Conservation (phyloP, 2,329 filamentous ascomycete genomes). For the Venturia oleaginea region DNA sequence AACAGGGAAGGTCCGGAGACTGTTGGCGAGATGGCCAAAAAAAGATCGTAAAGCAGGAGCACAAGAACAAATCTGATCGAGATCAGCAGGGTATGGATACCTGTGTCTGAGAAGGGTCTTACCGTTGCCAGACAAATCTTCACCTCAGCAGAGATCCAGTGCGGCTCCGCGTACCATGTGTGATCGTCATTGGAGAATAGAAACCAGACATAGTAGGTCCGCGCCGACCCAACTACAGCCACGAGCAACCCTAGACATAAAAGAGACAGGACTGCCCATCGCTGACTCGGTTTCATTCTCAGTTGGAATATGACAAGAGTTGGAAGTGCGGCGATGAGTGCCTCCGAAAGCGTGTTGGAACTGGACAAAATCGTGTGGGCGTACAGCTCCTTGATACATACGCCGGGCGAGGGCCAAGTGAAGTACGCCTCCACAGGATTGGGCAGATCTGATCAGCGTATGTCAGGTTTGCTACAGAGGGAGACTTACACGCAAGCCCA, state of each 20-base stretch:
- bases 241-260: conserved; percentile 35
- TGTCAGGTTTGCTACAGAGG: neutral
- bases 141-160: conserved; percentile 38
- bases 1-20: neutral
- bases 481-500: neutral
- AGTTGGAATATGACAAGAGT: conserved; percentile 36
- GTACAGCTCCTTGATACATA: conserved; percentile 9
- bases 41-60: conserved; percentile 13
- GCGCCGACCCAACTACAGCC: conserved; percentile 31
- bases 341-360: conserved; percentile 35
- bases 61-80: conserved; percentile 13
- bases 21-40: conserved; percentile 6
- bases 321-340: conserved; percentile 33
- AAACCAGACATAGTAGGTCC: conserved; percentile 38
- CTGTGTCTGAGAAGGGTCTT: conserved; percentile 16
- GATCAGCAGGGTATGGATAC: neutral
- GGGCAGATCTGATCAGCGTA: neutral
- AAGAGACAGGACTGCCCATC: conserved; percentile 31
- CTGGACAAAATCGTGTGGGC: neutral
- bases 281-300: conserved; percentile 33
- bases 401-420: conserved; percentile 1
- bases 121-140: conserved; percentile 39
- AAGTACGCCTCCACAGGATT: conserved; percentile 7
- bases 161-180: conserved; percentile 36
- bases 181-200: conserved; percentile 33